Evolutionary conservation across 2,329 filamentous ascomycete species (phyloP), one percentile per base, ranked within the genome.

Genomic region (Xylariaceae sp.): DNA sequence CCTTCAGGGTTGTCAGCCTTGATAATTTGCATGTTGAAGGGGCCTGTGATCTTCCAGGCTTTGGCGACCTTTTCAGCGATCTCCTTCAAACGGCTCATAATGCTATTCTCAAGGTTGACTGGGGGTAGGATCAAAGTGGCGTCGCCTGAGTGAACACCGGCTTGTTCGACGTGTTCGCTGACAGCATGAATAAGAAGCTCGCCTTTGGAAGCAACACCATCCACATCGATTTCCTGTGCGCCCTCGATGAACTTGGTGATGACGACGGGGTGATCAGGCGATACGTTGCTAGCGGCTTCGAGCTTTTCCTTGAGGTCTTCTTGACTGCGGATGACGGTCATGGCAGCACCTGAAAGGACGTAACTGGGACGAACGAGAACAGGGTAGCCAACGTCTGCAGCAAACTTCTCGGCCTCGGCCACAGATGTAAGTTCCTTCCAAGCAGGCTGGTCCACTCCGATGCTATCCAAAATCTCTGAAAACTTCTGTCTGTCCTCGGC

Each of bases 21-120:
- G 81, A 99, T 97, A 74, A 99, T 95, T 71, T 99, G 94, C 92
- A 99, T 97, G 81, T 99, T 99, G 84, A 97, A 99, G 56, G 94
- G 94, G 53, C 94, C 94, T 26, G 91, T 97, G 72, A 97, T 97
- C 68, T 82, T 91, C 90, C 92, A 96, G 47, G 94, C 94, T 75
- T 94, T 88, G 62, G 94, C 94, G 50, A 99, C 91, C 82, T 96
- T 97, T 73, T 91, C 75, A 12, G 94, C 92, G 65, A 99, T 97
- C 64, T 89, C 89, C 84, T 96, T 97, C 68, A 96, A 83, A 58
- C 94, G 89, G 62, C 82, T 83, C 81, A 96, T 88, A 62, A 87
- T 88, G 55, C 74, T 75, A 64, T 87, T 78, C 61, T 95, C 88
- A 29, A 97, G 84, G 70, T 82, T 87, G 60, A 79, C 84, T 3